phyloP scores from a whole-genome alignment of 2,329 filamentous ascomycete genomes.

The Lithohypha guttulata region DNA sequence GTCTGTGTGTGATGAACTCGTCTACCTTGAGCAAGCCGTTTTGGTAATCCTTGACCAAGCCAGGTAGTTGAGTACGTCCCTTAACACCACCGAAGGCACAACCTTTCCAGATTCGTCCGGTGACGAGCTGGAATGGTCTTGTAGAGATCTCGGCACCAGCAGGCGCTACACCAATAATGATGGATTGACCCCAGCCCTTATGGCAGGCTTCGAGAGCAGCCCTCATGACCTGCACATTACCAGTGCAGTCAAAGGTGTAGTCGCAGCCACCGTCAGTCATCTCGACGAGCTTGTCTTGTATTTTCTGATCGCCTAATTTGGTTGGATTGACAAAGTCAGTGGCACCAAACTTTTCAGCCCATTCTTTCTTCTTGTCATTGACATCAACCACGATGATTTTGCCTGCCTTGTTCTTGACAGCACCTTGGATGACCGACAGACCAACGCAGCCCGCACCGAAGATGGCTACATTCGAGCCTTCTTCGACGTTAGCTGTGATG shows the following conservation, averaged over 20 bases:
- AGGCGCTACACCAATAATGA: constrained; percentile 74
- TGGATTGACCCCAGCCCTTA: constrained; percentile 98
- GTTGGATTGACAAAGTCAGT: constrained; percentile 94
- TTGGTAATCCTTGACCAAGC: constrained; percentile 81
- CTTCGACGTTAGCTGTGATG: constrained; percentile 84
- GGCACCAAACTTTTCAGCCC: constrained; percentile 88
- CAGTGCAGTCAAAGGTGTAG: constrained; percentile 99
- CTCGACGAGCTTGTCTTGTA: constrained; percentile 87
- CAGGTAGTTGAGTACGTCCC: constrained; percentile 82
- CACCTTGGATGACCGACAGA: constrained; percentile 88
- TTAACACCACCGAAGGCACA: constrained; percentile 98
- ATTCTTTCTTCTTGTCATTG: constrained; percentile 83
- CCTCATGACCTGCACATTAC: constrained; percentile 87
- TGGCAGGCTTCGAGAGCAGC: constrained; percentile 69
- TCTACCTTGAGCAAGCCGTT: constrained; percentile 88
- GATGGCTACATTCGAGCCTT: constrained; percentile 78
- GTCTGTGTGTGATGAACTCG: constrained; percentile 97
- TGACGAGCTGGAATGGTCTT: constrained; percentile 93
- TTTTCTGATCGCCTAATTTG: constrained; percentile 64
- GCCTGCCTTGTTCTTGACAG: constrained; percentile 66
- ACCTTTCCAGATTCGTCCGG: constrained; percentile 93
- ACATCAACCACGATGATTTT: constrained; percentile 59
- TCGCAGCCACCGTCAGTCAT: constrained; percentile 97
- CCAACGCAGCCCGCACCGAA: constrained; percentile 96
- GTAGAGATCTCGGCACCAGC: constrained; percentile 18